Evolutionary conservation across 2,329 filamentous ascomycete genomes (phyloP), one percentile per base, ranked within the genome.

Genomic region (Thielaviopsis ethacetica): DNA sequence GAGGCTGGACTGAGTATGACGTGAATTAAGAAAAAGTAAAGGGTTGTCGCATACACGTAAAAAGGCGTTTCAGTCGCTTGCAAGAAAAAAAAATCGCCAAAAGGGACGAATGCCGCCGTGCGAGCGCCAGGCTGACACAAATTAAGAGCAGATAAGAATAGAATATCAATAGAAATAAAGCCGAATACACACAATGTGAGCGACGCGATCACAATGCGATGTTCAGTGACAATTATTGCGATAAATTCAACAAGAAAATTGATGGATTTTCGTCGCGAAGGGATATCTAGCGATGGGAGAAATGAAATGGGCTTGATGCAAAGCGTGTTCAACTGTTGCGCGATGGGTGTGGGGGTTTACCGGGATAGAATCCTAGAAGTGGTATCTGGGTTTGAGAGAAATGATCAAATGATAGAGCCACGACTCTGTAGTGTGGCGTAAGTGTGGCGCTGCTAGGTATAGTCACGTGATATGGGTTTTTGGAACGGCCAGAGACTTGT

Each of bases 31-130:
- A 44, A 44, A 12, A 17, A 44, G 7, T 17, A 44, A n/a, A 44
- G 38, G 15, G 13, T 44, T 53, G 49, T 58, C 56, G 56, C 56
- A 58, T 58, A 58, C 56, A 58, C 56, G 34, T n/a, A 44, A n/a
- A 17, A 44, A 44, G 38, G 13, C 38, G 38, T 44, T 15, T 17
- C n/a, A 7, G 13, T 44, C 38, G 38, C 38, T 44, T 44, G 15
- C 5, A 5, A 44, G 17, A 44, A 44, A 44, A 44, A 44, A 44
- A 44, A 44, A 44, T 58, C 50, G 56, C 22, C 49, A 38, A 21
- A 44, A 38, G n/a, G 38, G 50, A 34, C 41, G 15, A 19, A 53
- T 30, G 55, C 38, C 41, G n/a, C 5, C 7, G 49, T 44, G n/a
- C 50, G 26, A 34, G 47, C 56, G 56, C 50, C 56, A 58, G 47